Conservation (phyloP, 2,329 filamentous ascomycete species). For the Fusarium nodosum region DNA sequence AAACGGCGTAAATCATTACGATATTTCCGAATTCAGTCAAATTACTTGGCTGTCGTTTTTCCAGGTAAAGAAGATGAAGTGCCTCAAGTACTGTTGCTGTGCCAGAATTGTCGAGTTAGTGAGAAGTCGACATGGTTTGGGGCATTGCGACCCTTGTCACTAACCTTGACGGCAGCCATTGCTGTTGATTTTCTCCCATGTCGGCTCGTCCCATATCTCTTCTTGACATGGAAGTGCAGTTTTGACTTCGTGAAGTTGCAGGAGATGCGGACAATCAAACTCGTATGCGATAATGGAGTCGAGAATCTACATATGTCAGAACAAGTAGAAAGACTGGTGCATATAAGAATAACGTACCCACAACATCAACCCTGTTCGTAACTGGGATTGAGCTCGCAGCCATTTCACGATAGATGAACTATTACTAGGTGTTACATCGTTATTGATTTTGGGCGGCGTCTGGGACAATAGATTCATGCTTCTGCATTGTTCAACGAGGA, state of each 20-base stretch:
- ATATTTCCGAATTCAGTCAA: constrained; percentile 36
- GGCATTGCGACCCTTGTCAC: neutral
- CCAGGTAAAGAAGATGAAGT: constrained; percentile 36
- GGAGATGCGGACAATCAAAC: constrained; percentile 19
- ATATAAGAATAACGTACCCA: constrained; percentile 14
- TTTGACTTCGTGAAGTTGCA: constrained; percentile 24
- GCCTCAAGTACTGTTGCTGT: constrained; percentile 29
- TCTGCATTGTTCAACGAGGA: constrained; percentile 15
- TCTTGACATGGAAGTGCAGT: constrained; percentile 21
- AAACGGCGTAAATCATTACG: constrained; percentile 33
- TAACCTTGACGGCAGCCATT: neutral
- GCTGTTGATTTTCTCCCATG: neutral
- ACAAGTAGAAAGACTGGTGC: no score
- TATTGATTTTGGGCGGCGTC: neutral
- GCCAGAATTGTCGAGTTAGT: constrained; percentile 2
- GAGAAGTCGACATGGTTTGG: neutral
- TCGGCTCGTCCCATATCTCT: constrained; percentile 17
- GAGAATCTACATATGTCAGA: constrained; percentile 17
- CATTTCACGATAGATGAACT: neutral
- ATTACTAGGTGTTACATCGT: neutral
- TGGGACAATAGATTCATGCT: constrained; percentile 17
- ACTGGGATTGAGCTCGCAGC: constrained; percentile 16
- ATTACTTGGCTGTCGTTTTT: constrained; percentile 33
- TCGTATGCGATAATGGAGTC: constrained; percentile 22
- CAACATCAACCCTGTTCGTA: constrained; percentile 25